Evolutionary conservation across 2,329 filamentous ascomycete species (phyloP).

Genomic region (Ophiostoma pallidulum): DNA sequence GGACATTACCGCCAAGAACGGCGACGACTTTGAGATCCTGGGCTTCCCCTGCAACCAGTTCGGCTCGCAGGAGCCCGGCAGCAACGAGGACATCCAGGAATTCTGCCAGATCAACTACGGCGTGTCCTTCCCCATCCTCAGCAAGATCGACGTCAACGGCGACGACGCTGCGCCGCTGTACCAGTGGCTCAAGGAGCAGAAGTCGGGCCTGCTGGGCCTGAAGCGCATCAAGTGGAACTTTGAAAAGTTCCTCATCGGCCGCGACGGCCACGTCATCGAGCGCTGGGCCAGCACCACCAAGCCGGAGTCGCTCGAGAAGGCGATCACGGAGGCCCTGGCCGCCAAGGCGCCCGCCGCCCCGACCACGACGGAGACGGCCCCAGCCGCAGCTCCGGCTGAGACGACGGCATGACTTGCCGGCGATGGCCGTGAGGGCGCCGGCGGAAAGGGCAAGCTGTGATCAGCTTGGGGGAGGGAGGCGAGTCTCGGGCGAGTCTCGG

Average conservation of each 20-base stretch:
- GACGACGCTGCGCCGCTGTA: slow-evolving; percentile 69
- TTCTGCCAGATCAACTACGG: slow-evolving; percentile 94
- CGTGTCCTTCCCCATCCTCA: slow-evolving; percentile 81
- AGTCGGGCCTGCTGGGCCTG: slow-evolving; percentile 76
- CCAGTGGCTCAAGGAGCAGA: slow-evolving; percentile 63
- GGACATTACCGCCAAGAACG: slow-evolving; percentile 56
- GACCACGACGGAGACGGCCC: neutral
- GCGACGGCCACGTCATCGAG: slow-evolving; percentile 74
- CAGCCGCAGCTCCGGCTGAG: slow-evolving; percentile 13
- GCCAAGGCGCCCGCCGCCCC: slow-evolving; percentile 31
- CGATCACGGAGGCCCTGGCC: slow-evolving; percentile 65
- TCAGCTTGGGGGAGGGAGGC: too few species aligned
- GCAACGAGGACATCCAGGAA: slow-evolving; percentile 67
- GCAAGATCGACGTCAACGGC: slow-evolving; percentile 93
- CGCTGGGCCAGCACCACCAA: slow-evolving; percentile 84
- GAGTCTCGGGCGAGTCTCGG: neutral
- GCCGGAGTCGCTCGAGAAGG: slow-evolving; percentile 68
- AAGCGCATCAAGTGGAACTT: slow-evolving; percentile 99
- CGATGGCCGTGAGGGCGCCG: neutral
- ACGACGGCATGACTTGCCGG: slow-evolving; percentile 3
- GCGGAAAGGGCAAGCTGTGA: slow-evolving; percentile 2
- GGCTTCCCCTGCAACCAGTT: slow-evolving; percentile 99
- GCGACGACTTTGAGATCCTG: slow-evolving; percentile 73
- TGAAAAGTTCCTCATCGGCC: slow-evolving; percentile 90
- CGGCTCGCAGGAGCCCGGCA: slow-evolving; percentile 77